Base-by-base conservation (phyloP, 306 rosid genomes). In the Gleditsia sinensis region DNA sequence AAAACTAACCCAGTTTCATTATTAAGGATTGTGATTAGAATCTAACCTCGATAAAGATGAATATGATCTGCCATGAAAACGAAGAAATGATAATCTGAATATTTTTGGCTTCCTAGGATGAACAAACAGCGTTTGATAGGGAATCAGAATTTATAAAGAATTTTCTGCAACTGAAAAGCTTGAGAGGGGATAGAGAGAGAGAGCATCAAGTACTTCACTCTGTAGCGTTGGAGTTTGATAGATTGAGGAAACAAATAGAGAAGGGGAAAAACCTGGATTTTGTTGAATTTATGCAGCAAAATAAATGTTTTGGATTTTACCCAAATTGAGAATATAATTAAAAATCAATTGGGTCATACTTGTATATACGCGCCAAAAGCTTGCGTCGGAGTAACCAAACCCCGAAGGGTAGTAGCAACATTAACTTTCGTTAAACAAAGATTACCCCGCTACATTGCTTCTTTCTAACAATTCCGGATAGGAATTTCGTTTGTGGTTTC, bases 41-140 rank as follows among this genome's bases (percentile, higher is more conserved):
- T 51, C 81, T 69, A 72, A 89, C 90, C 93, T 83, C 82, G 39
- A 83, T n/a, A 79, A 75, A 82, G 75, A 68, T 74, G 82, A 75
- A 78, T 63, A 76, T 14, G 88, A 74, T 80, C 85, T 79, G 86
- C 90, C 78, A 88, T 80, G 89, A 78, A 84, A 84, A 83, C 62
- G 76, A 76, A 72, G 60, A 80, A 80, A 62, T 36, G 42, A 40
- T 40, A 59, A 58, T 56, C 17, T 54, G 74, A 71, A 43, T 63
- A 60, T 7, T 42, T 66, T 0, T 10, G 65, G 39, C 64, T 62
- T 68, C 24, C 54, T 25, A 7, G 46, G 78, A 65, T 33, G 54
- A 27, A 14, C 6, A 61, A 39, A 45, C 27, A 48, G 51, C 33
- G 49, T 14, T 40, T 62, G 57, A 71, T 27, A 57, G 55, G 11